Evolutionary conservation across 2,329 filamentous ascomycete genomes (phyloP), one percentile per base, ranked within the genome.

Genomic region (Trichoderma koningii): DNA sequence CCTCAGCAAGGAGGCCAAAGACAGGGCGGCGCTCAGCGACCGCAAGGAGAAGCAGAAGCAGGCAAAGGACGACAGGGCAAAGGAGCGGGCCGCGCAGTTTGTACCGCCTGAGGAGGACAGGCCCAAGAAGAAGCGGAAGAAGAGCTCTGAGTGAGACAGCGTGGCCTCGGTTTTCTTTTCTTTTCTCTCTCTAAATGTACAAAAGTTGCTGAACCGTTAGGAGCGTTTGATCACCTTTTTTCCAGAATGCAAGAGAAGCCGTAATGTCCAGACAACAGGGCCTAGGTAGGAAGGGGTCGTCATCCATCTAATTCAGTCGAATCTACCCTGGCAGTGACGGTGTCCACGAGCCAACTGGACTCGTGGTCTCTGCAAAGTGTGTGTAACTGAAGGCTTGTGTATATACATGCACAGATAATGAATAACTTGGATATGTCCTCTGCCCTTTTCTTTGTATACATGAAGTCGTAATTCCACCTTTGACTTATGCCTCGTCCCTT

Each of bases 1-100:
- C 78, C 79, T 99, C 74, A 89, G 89, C 74, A 97, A 97, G 82
- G 88, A 93, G 74, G 93, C 92, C 66, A 97, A 96, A 83, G 92
- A 96, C 73, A 85, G 93, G 67, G 90, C 89, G 63, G 87, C 83
- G 53, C 88, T 90, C 77, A 89, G 94, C 74, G 90, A 92, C 73
- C 83, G 92, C 69, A 85, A 92, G 73, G 92, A 96, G 76, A 89
- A 90, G 78, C 93, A 97, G 80, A 90, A 87, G 78, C 83, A 87
- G 77, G 94, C 93, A 82, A 94, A 93, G 83, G 89, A 90, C 69
- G 92, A 96, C 77, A 96, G 92, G 84, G 85, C 89, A 79, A 89
- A 89, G 77, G 91, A 95, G 80, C 84, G 93, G 66, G 89, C 92
- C 76, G 88, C 89, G 75, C 92, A 95, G 63, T 98, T 93, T 76